phyloP scores from a whole-genome alignment of 257 asterid species.

The Solanum piurae region DNA sequence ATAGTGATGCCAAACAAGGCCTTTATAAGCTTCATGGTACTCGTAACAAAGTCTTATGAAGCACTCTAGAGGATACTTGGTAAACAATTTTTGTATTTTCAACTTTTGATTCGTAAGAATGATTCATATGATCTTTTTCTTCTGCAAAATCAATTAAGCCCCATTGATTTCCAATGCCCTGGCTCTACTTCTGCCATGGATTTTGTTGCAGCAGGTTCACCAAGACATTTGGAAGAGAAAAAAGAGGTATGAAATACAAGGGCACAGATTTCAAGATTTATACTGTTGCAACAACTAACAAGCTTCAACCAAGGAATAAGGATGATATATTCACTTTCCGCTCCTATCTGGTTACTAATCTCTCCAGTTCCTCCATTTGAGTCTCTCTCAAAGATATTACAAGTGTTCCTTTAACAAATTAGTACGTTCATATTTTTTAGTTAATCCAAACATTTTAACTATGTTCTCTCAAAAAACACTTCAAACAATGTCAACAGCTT shows the following conservation, averaged over 20 bases:
- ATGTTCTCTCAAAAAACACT: background rate
- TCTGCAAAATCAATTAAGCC: background rate
- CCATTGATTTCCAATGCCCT: background rate
- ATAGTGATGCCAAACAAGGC: background rate
- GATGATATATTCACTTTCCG: background rate
- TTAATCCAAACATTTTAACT: background rate
- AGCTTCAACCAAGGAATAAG: background rate
- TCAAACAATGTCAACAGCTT: background rate
- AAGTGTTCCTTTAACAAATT: background rate
- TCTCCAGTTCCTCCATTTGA: background rate
- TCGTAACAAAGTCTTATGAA: background rate
- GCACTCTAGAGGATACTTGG: background rate
- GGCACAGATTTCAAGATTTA: background rate
- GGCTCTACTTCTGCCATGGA: background rate
- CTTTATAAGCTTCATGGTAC: background rate
- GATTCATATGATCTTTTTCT: background rate
- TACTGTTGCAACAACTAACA: background rate
- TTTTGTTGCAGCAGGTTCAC: background rate
- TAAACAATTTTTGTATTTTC: background rate
- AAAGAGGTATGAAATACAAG: background rate
- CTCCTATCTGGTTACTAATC: background rate
- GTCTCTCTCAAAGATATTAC: background rate
- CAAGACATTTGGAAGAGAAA: background rate
- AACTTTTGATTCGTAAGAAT: background rate
- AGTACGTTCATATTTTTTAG: background rate